Percentiles rank a stretch among this genome's conserved stretches.
Evolutionary conservation across 2,329 filamentous ascomycete species (phyloP).

Genomic region (Fusarium penzigii): DNA sequence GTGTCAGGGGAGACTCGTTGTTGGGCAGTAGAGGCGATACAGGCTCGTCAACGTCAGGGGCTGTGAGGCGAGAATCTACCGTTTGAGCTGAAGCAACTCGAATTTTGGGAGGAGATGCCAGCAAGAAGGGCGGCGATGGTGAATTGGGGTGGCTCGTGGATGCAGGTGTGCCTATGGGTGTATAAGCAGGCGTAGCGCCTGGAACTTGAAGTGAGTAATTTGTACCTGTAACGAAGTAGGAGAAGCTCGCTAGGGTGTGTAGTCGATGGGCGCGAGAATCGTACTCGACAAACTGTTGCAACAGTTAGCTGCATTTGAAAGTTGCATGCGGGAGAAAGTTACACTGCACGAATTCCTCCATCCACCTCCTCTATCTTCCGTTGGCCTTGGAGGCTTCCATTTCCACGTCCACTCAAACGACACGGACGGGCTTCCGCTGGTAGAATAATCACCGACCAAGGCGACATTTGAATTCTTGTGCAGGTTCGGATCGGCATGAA

Average conservation of each 20-base stretch:
- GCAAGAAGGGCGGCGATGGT: slow-evolving; percentile 71
- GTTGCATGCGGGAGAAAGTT: slow-evolving; percentile 33
- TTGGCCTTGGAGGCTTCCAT: slow-evolving; percentile 84
- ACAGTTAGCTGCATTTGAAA: slow-evolving; percentile 25
- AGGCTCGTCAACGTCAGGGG: slow-evolving; percentile 65
- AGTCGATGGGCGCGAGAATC: slow-evolving; percentile 89
- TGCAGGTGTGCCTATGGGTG: slow-evolving; percentile 42
- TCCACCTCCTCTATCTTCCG: slow-evolving; percentile 82
- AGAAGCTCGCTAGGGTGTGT: slow-evolving; percentile 87
- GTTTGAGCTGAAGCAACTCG: slow-evolving; percentile 87
- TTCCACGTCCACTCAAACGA: slow-evolving; percentile 96
- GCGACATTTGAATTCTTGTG: slow-evolving; percentile 97
- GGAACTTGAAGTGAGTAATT: slow-evolving; percentile 1
- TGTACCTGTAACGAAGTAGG: slow-evolving; percentile 87
- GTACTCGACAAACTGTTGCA: slow-evolving; percentile 83
- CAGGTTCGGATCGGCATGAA: slow-evolving; percentile 94
- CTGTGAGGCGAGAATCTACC: slow-evolving; percentile 78
- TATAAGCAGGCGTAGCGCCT: slow-evolving; percentile 14
- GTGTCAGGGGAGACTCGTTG: slow-evolving; percentile 38
- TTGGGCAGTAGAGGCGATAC: slow-evolving; percentile 50
- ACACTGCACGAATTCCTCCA: slow-evolving; percentile 96
- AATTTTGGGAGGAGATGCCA: slow-evolving; percentile 72
- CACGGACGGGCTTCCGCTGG: slow-evolving; percentile 78
- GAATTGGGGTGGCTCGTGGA: slow-evolving; percentile 61
- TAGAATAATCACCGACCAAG: slow-evolving; percentile 88